Conservation (phyloP, 2,329 filamentous ascomycete genomes). For the Colletotrichum tropicicola region DNA sequence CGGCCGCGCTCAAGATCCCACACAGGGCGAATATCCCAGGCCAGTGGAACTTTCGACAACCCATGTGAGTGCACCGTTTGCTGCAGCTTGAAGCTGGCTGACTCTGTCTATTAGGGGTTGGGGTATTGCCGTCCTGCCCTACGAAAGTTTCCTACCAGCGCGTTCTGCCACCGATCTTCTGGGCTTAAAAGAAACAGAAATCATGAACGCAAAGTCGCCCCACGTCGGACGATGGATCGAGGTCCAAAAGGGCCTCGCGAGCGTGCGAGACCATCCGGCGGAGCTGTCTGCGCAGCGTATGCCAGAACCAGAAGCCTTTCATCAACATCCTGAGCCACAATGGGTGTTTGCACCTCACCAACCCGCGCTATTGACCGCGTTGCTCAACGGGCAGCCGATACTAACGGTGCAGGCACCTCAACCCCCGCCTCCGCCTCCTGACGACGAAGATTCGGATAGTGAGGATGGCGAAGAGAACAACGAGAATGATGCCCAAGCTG, state of each 20-base stretch:
- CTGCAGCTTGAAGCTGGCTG: neutral
- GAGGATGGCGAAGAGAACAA: conserved; percentile 9
- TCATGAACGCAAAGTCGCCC: conserved; percentile 15
- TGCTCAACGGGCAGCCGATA: no score
- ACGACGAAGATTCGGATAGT: neutral
- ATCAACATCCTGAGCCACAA: neutral
- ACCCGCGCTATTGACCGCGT: no score
- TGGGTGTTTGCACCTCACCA: no score
- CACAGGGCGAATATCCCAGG: conserved; percentile 14
- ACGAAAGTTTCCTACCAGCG: conserved; percentile 52
- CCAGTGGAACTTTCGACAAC: conserved; percentile 29
- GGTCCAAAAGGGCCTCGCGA: conserved; percentile 15
- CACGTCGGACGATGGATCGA: conserved; percentile 24
- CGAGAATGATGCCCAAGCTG: neutral
- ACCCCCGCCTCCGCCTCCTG: no score
- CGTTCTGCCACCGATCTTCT: conserved; percentile 19
- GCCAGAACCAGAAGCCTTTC: conserved; percentile 7
- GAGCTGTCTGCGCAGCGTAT: neutral
- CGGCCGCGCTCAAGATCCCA: conserved; percentile 19
- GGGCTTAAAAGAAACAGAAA: neutral
- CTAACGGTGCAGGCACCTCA: no score
- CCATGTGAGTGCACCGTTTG: neutral
- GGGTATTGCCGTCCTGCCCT: conserved; percentile 57
- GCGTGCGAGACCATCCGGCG: conserved; percentile 25
- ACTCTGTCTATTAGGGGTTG: conserved; percentile 47